Base-by-base conservation (phyloP, 352 stramenopile species). In the Globisporangium parvum region DNA sequence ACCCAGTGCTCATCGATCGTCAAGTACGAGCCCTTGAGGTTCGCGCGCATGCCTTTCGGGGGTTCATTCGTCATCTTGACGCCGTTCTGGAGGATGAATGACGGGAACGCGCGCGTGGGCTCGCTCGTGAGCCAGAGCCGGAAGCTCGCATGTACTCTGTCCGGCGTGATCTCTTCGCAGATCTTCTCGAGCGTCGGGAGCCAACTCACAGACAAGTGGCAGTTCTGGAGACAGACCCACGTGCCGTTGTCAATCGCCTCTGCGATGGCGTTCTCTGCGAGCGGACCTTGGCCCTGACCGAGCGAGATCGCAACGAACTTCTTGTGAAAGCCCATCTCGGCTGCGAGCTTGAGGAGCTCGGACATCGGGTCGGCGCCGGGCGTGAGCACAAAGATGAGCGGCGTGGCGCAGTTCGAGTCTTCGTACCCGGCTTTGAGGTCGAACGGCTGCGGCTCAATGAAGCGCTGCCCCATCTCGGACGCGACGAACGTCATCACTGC, bases 41-140 rank as follows among this genome's bases (percentile, higher is more conserved):
- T 98, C 10, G 91, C 90, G 18, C 93, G 78, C 84, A 98, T 94
- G 9, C 95, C 94, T 50, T 96, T 96, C 0, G 95, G 91, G 8
- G 95, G 93, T 51, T 98, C 95, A 48, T 97, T 97, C 20, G 93
- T 98, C 85, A 98, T 98, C 70, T 98, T 98, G 51, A 96, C 83
- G 15, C 87, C 87, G 47, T 96, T 92, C 48, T 96, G 92, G 14
- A 98, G 73, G 37, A 98, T 96, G 50, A 89, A 97, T 1, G 92
- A 93, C 41, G 95, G 95, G 63, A 98, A 98, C 12, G 91, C 76
- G 0, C 76, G 71, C n/a, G 87, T 96, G 18, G 95, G 95, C 57
- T 98, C 87, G 35, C 88, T 97, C 14, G 95, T 98, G 18, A 98
- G 75, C 93, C 93, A 98, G 11, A 98, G 61, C 0, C 95, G 74